Evolutionary conservation across 2,329 filamentous ascomycete species (phyloP), one percentile per base, ranked within the genome.

Genomic region (Cordyceps farinosa): DNA sequence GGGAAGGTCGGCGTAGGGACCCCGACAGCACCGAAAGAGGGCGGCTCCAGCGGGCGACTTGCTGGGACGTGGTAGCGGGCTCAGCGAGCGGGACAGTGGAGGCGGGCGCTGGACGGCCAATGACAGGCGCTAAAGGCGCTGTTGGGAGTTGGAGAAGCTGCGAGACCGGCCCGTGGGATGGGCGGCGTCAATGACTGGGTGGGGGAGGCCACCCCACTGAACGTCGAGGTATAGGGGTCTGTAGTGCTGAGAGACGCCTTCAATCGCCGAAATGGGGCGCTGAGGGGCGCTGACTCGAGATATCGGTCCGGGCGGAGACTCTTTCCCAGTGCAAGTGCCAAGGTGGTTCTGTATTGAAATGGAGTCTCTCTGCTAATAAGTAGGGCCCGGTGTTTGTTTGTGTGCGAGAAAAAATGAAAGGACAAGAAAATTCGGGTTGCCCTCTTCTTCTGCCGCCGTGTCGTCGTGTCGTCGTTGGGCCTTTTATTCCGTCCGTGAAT

Each of bases 151-250:
- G 42, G 38, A 40, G 38, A 45, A 56, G 22, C 61, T 58, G 61
- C 61, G 61, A 63, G 53, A 58, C 27, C 61, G 61, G 61, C 53
- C 15, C 40, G 45, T 59, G 56, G 56, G 56, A n/a, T 6, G 4
- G 30, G 27, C 27, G 55, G 27, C 27, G 27, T 58, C 55, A 22
- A 22, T 27, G 17, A 58, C 42, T 53, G 50, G 50, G 36, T 55
- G 38, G 53, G 52, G 36, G 36, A 42, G 50, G 2, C 13, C 6
- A 15, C 13, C 48, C 30, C 29, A 13, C 15, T 51, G 48, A 22
- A 22, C 8, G 42, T 45, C 15, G 11, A 40, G 32, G 13, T 32
- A 27, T 52, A 32, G 30, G 48, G 30, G 30, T 32, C 13, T 5
- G 22, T 22, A 22, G 22, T 22, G 22, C 22, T 22, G 22, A 22